Evolutionary conservation across 1,139 yeast genomes (phyloP).

Genomic region (Suhomyces yuchorum): DNA sequence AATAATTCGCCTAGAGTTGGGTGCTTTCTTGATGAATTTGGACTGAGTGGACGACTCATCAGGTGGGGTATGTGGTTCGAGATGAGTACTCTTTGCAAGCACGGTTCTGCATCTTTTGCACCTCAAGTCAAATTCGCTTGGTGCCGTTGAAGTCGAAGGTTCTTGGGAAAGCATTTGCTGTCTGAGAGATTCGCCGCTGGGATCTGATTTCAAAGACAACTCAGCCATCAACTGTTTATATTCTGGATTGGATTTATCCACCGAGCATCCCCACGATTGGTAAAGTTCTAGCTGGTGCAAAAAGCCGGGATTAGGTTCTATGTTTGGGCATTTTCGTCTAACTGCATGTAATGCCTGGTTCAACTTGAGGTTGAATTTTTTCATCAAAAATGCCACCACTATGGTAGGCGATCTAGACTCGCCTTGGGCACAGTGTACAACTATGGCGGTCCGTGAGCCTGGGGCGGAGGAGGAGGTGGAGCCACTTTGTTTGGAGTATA

Average conservation of each 20-base stretch:
- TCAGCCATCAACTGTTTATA: constrained; percentile 34
- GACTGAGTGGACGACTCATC: constrained; percentile 61
- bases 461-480: constrained; percentile 15
- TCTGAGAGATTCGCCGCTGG: constrained; percentile 26
- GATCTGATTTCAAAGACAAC: constrained; percentile 30
- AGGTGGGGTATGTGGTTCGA: constrained; percentile 65
- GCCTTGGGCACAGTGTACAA: constrained; percentile 85
- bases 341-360: constrained; percentile 74
- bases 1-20: constrained; percentile 58
- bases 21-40: constrained; percentile 62
- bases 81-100: constrained; percentile 50
- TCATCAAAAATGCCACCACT: constrained; percentile 78
- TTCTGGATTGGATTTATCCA: constrained; percentile 24
- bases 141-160: constrained; percentile 5
- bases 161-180: constrained; percentile 18
- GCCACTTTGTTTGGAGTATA: constrained; percentile 30
- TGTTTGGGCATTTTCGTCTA: constrained; percentile 56
- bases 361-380: constrained; percentile 58
- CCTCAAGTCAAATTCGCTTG: constrained; percentile 43
- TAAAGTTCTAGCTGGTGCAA: constrained; percentile 68
- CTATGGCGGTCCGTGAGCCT: constrained; percentile 25
- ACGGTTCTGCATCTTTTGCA: constrained; percentile 71
- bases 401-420: constrained; percentile 78
- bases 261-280: constrained; percentile 35
- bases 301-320: constrained; percentile 80